Base-by-base conservation (phyloP, 768 basidiomycete genomes). In the Boletus rubescentipes region DNA sequence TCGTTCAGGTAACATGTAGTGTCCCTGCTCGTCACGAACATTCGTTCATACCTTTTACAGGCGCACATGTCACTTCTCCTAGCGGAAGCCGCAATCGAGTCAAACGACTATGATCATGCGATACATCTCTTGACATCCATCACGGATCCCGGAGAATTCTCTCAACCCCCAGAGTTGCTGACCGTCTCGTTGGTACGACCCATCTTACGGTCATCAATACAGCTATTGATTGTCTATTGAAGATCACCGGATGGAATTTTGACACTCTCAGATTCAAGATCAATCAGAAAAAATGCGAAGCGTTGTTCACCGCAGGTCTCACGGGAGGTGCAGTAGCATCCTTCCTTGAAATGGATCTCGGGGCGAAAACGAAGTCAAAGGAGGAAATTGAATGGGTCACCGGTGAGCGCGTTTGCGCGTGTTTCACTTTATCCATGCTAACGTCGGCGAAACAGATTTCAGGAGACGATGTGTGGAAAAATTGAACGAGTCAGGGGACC, bases 181-280 rank as follows among this genome's bases (percentile, higher is more conserved):
- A 61, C 60, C 5, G 14, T 61, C 30, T 61, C 60, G 1, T 21
- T 61, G 60, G 60, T 61, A 42, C 4, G 60, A 15, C 1, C 21
- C 6, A 9, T 40, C 31, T 31, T 16, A 16, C 3, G n/a, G 30
- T 37, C 29, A 26, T 47, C 9, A 5, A 35, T 31, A 21, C 29
- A 29, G 9, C 9, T 44, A 18, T 21, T 61, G 21, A 61, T 14
- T 34, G 9, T 3, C 2, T 20, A 15, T 26, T 9, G 9, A 57
- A 61, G 60, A 53, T 61, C 21, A 48, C 60, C 16, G 60, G 60
- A 10, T 61, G 60, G 60, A 42, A 54, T 34, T 61, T 61, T 9
- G 18, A 48, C 23, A 5, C 21, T 30, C 45, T 61, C 10, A 46
- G 34, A 31, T 62, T 58, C 29, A 36, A 44, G 32, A 23, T 62